Evolutionary conservation across 2,329 filamentous ascomycete genomes (phyloP), one percentile per base, ranked within the genome.

Genomic region (Pseudogymnoascus pannorum): DNA sequence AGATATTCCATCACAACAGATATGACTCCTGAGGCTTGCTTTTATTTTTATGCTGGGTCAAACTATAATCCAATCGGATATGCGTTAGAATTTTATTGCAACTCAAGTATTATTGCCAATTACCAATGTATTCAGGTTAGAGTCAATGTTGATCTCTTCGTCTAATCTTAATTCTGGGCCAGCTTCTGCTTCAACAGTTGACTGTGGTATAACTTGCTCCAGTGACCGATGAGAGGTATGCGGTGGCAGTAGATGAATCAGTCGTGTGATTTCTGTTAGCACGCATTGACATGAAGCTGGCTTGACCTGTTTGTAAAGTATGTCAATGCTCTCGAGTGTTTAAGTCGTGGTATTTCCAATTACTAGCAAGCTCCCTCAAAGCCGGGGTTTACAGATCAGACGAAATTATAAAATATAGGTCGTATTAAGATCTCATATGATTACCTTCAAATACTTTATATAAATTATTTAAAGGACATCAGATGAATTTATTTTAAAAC

Each of bases 191-290:
- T n/a, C 59, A 22, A 11, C 36, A 12, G 48, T 14, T 26, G 36
- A 36, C 5, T 63, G 61, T 31, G 26, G 12, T n/a, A 58, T 58
- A 36, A 58, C 26, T 29, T 63, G 61, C n/a, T 24, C 12, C 8
- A 29, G 31, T 20, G 44, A 63, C 16, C 48, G 58, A 22, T 63
- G 20, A n/a, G 20, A 61, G 14, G 29, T 58, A n/a, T 63, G 61
- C 20, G 59, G 61, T 33, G 61, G 61, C 16, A 48, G 48, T 26
- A 58, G 35, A 11, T 48, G 33, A 29, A 33, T 61, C n/a, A 61
- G 61, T 48, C 38, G 36, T 63, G 36, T 60, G 58, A 12, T 44
- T 22, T 14, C 22, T 7, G 11, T 24, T 26, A 26, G 1, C 42
- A 6, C 14, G 22, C 6, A 9, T 44, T 22, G 40, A 0, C 5